Base-by-base conservation (phyloP, 1,139 yeast species). In the Diutina rugosa region DNA sequence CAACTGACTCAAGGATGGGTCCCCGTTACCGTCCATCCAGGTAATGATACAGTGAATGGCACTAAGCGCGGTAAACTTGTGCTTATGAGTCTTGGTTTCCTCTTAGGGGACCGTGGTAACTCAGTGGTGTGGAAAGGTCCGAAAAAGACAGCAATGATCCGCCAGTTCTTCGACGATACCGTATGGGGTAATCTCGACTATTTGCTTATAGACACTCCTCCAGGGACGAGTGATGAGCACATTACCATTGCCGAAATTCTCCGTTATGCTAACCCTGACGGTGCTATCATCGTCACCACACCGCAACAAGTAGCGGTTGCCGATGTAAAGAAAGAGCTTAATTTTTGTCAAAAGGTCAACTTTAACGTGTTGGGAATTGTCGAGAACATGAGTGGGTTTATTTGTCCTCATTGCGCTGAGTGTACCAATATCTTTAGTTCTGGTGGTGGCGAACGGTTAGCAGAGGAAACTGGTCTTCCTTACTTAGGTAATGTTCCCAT, bases 61-160 rank as follows among this genome's bases (percentile, higher is more conserved):
- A 49, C 47, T 73, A 32, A 76, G 70, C 57, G 70, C 32, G 80
- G 80, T 2, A 69, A 67, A 54, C 65, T 85, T 10, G 70, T 82
- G 51, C 77, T 91, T 54, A 90, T 93, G 87, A 89, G 97, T 5
- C 72, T 95, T n/a, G 99, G 99, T 3, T 93, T 95, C 65, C 69
- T 95, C 53, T 69, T 93, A 9, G 85, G 87, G 18, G 84, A 88
- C 65, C 72, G 98, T 58, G 96, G 95, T 30, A 88, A 87, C 63
- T 84, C 96, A 26, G 95, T 95, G 41, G 97, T 93, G 8, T 95
- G 99, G 99, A 77, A 98, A 65, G 99, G 99, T 0, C 99, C 99
- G 2, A 90, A 91, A 69, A 95, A 95, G 67, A 91, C 98, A 0
- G 97, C 98, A 28, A 93, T 95, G 98, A 88, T 95, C 52, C 80